A percentile compares a stretch with the other conserved stretches of the same genome.
Conservation (phyloP, 1,284 basidiomycete species). For the Malassezia psittaci region DNA sequence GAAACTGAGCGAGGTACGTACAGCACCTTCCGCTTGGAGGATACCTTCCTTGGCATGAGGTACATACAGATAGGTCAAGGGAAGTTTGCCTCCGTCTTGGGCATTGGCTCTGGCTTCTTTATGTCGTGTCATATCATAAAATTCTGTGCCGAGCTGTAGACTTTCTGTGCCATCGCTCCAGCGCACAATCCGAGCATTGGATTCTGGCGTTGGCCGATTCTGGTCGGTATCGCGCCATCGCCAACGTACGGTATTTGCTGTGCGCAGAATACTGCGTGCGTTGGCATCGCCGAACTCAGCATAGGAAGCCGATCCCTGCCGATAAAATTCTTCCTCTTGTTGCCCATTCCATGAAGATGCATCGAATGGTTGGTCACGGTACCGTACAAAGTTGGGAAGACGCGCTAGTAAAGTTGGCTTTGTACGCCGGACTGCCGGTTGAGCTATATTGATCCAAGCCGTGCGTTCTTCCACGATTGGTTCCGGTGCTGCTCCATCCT, state of each 20-base stretch:
- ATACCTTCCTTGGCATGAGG: constrained; percentile 76
- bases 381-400: constrained; percentile 43
- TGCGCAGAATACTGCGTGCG: constrained; percentile 54
- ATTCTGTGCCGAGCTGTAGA: constrained; percentile 71
- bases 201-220: constrained; percentile 61
- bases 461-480: constrained; percentile 58
- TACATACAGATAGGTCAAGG: constrained; percentile 66
- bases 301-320: constrained; percentile 53
- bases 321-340: constrained; percentile 27
- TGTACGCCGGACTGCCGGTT: constrained; percentile 35
- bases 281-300: constrained; percentile 48
- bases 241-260: constrained; percentile 84
- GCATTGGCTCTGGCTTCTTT: constrained; percentile 18
- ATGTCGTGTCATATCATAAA: constrained; percentile 62
- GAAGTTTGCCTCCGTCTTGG: constrained; percentile 19
- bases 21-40: constrained; percentile 68
- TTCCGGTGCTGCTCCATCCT: constrained; percentile 49
- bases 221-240: constrained; percentile 64
- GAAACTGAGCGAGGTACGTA: constrained; percentile 71
- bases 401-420: constrained; percentile 39
- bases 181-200: constrained; percentile 72
- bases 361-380: constrained; percentile 31
- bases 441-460: constrained; percentile 30
- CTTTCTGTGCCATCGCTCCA: constrained; percentile 86
- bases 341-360: constrained; percentile 29